These are phyloP conservation scores for Xylariomycetidae sp. DNA, from an alignment of 2,329 filamentous ascomycete genomes.

Conservation along the genomic window DNA sequence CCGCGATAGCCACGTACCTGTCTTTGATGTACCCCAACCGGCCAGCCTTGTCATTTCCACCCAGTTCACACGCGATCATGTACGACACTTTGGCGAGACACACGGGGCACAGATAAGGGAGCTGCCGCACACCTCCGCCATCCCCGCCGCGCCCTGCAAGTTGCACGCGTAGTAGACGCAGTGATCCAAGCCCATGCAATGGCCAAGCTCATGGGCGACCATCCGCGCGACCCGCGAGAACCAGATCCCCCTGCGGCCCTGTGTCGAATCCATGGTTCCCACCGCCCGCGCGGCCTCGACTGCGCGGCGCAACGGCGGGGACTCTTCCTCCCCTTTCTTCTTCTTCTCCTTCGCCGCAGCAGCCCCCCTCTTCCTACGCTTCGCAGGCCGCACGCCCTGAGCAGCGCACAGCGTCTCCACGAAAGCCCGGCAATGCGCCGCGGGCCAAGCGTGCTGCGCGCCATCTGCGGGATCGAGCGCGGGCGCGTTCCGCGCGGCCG, in stretches of 20 bases:
- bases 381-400: slow-evolving; percentile 6
- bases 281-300: slow-evolving; percentile 21
- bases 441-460: slow-evolving; percentile 57
- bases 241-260: slow-evolving; percentile 42
- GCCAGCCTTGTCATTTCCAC: slow-evolving; percentile 7
- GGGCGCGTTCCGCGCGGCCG: slow-evolving; percentile 56
- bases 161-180: slow-evolving; percentile 60
- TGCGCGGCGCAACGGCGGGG: slow-evolving; percentile 27
- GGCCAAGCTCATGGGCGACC: slow-evolving; percentile 58
- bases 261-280: slow-evolving; percentile 15
- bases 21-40: slow-evolving; percentile 23
- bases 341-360: slow-evolving; percentile 4
- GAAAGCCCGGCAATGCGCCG: slow-evolving; percentile 52
- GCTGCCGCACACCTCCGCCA: slow-evolving; percentile 53
- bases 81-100: slow-evolving; percentile 48
- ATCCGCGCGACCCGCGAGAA: slow-evolving; percentile 52
- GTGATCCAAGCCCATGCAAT: slow-evolving; percentile 61
- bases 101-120: slow-evolving; percentile 57
- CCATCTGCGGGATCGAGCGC: slow-evolving; percentile 32
- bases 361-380: slow-evolving; percentile 7
- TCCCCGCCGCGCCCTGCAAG: slow-evolving; percentile 54
- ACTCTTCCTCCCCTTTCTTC: too few relatives aligned
- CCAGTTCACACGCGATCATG: slow-evolving; percentile 21
- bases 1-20: slow-evolving; percentile 32
- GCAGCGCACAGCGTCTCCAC: slow-evolving; percentile 32